Evolutionary conservation across 1,139 yeast species (phyloP).

Genomic region (Suhomyces wounanorum): DNA sequence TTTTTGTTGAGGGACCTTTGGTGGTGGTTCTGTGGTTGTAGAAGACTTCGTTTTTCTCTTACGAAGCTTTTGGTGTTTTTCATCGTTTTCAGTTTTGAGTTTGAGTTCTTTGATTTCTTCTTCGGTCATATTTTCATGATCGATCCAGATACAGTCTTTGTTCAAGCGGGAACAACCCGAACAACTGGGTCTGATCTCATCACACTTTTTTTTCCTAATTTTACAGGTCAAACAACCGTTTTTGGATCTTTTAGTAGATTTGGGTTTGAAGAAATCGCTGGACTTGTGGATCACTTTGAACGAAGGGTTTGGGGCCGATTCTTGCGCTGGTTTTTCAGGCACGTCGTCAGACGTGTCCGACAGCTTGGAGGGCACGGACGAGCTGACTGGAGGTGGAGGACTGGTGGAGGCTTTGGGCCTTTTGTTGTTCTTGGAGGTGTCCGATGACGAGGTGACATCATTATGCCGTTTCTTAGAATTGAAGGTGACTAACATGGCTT

Average conservation of each 20-base stretch:
- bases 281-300: slow-evolving; percentile 11
- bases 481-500: slow-evolving; percentile 15
- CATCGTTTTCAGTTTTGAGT: slow-evolving; percentile 32
- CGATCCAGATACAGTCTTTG: slow-evolving; percentile 34
- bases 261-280: slow-evolving; percentile 10
- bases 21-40: neutral
- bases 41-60: slow-evolving; percentile 27
- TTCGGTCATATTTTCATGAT: slow-evolving; percentile 30
- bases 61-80: slow-evolving; percentile 36
- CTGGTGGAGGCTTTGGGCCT: neutral
- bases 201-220: slow-evolving; percentile 70
- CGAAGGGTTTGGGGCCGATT: slow-evolving; percentile 1
- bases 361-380: neutral
- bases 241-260: slow-evolving; percentile 36
- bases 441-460: neutral
- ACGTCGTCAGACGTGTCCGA: neutral
- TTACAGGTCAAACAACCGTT: slow-evolving; percentile 75
- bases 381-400: neutral
- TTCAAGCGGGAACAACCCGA: slow-evolving; percentile 35
- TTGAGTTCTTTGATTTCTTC: slow-evolving; percentile 27
- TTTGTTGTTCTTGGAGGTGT: neutral
- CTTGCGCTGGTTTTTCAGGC: neutral
- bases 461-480: slow-evolving; percentile 10
- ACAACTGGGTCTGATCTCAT: slow-evolving; percentile 63
- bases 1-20: neutral